Conservation (phyloP, 495 filamentous ascomycete genomes). For the Delitschia confertaspora region DNA sequence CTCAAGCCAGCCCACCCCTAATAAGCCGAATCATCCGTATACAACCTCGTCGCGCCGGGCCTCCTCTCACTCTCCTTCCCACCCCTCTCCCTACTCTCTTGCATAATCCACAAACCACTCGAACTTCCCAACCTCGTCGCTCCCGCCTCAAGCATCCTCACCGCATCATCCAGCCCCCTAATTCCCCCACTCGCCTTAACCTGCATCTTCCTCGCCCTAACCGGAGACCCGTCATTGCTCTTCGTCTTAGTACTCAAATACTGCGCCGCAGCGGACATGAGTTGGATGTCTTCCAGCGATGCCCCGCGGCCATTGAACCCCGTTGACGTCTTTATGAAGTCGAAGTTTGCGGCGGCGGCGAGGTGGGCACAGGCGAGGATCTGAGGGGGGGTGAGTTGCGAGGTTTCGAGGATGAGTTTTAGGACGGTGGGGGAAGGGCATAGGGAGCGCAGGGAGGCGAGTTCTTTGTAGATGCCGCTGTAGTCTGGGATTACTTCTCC, state of each 20-base stretch:
- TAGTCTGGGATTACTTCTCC: constrained; percentile 33
- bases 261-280: constrained; percentile 44
- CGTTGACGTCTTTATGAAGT: constrained; percentile 64
- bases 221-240: constrained; percentile 5
- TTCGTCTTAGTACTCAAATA: constrained; percentile 10
- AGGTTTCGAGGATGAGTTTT: constrained; percentile 63
- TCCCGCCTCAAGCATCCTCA: constrained; percentile 54
- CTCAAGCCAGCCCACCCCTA: too few species aligned
- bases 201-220: constrained; percentile 30
- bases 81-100: constrained; percentile 34
- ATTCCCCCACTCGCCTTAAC: constrained; percentile 64
- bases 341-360: constrained; percentile 49
- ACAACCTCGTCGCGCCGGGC: constrained; percentile 30
- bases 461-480: constrained; percentile 47
- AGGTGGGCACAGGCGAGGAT: constrained; percentile 54
- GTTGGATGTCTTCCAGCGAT: constrained; percentile 43
- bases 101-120: constrained; percentile 49
- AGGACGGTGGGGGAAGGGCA: constrained; percentile 42
- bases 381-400: constrained; percentile 45
- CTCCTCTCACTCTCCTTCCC: constrained; percentile 19
- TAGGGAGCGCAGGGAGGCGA: constrained; percentile 46
- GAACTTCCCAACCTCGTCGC: constrained; percentile 57
- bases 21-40: constrained; percentile 31
- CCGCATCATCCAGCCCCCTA: constrained; percentile 43
- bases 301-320: constrained; percentile 58